Conservation (phyloP, 2,329 filamentous ascomycete species). For the Talaromyces sp. region DNA sequence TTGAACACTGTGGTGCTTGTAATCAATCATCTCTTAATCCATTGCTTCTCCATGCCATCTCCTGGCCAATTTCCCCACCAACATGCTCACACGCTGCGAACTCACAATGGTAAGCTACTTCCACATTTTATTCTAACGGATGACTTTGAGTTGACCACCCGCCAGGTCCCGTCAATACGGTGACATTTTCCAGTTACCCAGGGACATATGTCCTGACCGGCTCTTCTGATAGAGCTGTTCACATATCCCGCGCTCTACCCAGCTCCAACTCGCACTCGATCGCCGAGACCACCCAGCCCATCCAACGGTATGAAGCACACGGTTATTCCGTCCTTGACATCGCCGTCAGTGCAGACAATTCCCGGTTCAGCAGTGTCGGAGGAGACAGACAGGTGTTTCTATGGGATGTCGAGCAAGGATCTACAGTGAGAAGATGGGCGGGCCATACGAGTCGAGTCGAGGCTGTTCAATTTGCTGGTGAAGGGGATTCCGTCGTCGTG, state of each 20-base stretch:
- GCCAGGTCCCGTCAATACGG: constrained; percentile 65
- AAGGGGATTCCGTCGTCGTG: constrained; percentile 67
- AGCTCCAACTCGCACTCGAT: constrained; percentile 29
- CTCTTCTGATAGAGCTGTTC: constrained; percentile 76
- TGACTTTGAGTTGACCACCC: neutral
- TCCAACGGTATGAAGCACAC: constrained; percentile 86
- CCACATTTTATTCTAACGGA: neutral
- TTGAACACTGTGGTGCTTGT: neutral
- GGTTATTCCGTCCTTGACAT: constrained; percentile 89
- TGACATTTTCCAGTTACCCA: constrained; percentile 67
- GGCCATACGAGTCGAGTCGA: constrained; percentile 74
- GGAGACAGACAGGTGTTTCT: constrained; percentile 89
- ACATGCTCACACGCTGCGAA: constrained; percentile 40
- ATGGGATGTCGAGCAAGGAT: constrained; percentile 84
- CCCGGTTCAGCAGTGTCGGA: constrained; percentile 78
- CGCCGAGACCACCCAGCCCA: constrained; percentile 49
- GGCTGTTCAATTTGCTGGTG: constrained; percentile 71
- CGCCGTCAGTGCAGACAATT: constrained; percentile 68
- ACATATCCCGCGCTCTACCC: constrained; percentile 68
- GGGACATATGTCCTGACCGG: constrained; percentile 80
- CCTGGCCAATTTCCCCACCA: constrained; percentile 33
- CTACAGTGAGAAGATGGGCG: constrained; percentile 69
- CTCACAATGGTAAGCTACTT: constrained; percentile 37
- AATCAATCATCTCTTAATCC: neutral
- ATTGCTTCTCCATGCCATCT: constrained; percentile 20